Conservation (phyloP, 2,329 filamentous ascomycete species). For the Westerdykella ornata region DNA sequence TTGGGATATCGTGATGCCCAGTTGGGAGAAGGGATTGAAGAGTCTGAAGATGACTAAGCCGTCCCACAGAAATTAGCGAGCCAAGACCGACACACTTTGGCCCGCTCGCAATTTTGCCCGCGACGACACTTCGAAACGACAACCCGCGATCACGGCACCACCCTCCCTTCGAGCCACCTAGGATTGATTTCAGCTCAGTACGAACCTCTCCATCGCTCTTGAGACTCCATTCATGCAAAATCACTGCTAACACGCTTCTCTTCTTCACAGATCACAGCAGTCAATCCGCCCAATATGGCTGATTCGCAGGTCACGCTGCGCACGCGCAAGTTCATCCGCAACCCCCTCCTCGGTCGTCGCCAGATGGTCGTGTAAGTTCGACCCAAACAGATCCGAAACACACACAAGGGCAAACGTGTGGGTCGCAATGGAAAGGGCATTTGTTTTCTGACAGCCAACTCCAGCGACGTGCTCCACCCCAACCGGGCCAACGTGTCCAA, state of each 20-base stretch:
- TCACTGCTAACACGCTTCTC: constrained; percentile 3
- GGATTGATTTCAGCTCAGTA: constrained; percentile 33
- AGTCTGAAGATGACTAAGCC: too few species aligned
- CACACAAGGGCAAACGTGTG: background rate
- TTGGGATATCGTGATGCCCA: too few species aligned
- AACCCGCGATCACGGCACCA: constrained; percentile 28
- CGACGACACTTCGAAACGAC: constrained; percentile 9
- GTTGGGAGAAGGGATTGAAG: too few species aligned
- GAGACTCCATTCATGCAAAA: constrained; percentile 1
- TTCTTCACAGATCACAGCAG: constrained; percentile 21
- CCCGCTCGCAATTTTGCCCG: too few species aligned
- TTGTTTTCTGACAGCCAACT: constrained; percentile 25
- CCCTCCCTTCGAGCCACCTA: constrained; percentile 26
- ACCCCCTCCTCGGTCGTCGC: constrained; percentile 96
- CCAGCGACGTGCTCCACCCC: constrained; percentile 98
- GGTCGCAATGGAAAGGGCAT: constrained; percentile 10
- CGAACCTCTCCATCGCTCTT: constrained; percentile 8
- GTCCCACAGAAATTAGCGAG: too few species aligned
- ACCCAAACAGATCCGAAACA: constrained; percentile 10
- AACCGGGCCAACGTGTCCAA: constrained; percentile 98
- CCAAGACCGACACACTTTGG: too few species aligned
- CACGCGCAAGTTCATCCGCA: constrained; percentile 99
- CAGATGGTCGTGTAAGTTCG: constrained; percentile 92
- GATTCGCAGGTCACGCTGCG: constrained; percentile 58
- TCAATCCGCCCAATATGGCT: constrained; percentile 64